Percentiles rank a stretch among this genome's conserved stretches.
These are phyloP conservation scores for Penicillium fuscoglaucum DNA, from an alignment of 2,329 filamentous ascomycete species.

Conservation along the genomic window DNA sequence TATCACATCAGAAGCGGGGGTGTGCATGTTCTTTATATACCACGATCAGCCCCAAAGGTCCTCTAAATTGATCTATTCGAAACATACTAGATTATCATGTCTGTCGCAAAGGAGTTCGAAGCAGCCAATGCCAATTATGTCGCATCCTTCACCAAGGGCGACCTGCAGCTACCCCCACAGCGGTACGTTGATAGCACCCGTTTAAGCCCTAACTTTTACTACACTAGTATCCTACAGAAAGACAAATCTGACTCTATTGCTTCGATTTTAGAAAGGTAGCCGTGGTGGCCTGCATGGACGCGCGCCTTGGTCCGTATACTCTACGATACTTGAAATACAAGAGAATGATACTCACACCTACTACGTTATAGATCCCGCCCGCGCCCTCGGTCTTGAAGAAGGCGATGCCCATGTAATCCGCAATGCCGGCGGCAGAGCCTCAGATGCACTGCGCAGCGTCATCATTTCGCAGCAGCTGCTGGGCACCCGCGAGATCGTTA, in stretches of 20 bases:
- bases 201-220: neutral
- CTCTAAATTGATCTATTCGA: neutral
- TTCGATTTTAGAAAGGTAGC: constrained; percentile 21
- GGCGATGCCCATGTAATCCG: constrained; percentile 79
- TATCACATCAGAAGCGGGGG: constrained; percentile 19
- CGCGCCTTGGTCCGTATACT: constrained; percentile 49
- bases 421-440: constrained; percentile 67
- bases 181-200: constrained; percentile 44
- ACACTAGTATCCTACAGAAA: neutral
- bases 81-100: constrained; percentile 21
- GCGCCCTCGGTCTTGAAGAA: constrained; percentile 68
- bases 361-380: constrained; percentile 57
- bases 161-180: constrained; percentile 67
- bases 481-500: constrained; percentile 70
- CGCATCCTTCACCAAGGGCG: constrained; percentile 62
- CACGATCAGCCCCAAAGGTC: constrained; percentile 3
- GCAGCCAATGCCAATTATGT: constrained; percentile 60
- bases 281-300: constrained; percentile 80
- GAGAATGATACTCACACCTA: neutral
- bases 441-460: constrained; percentile 71
- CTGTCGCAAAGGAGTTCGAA: constrained; percentile 51
- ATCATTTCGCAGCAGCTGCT: constrained; percentile 78
- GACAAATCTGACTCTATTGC: neutral
- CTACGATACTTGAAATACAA: neutral
- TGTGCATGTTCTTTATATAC: constrained; percentile 11